These are phyloP conservation scores for Aspergillus spinulosporus DNA, from an alignment of 2,329 filamentous ascomycete species.

Conservation along the genomic window DNA sequence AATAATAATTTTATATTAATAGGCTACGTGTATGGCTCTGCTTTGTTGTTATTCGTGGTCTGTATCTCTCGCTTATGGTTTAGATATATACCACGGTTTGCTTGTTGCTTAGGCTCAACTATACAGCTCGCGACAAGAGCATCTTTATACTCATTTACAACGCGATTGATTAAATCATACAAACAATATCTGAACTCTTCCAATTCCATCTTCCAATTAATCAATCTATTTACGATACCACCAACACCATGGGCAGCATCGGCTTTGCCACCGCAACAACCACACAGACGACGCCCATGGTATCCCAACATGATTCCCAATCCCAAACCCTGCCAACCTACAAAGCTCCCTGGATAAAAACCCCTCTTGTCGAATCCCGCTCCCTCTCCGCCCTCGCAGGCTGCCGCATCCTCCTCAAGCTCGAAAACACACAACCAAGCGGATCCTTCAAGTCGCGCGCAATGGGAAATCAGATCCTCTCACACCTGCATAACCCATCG, in stretches of 20 bases:
- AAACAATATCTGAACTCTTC: not conserved
- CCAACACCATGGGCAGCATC: conserved; percentile 39
- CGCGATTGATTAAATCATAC: not conserved
- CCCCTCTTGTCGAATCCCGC: conserved; percentile 67
- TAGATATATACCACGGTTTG: not conserved
- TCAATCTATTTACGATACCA: not conserved
- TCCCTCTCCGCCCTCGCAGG: conserved; percentile 68
- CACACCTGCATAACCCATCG: conserved; percentile 45
- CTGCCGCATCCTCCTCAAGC: conserved; percentile 80
- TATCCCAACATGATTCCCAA: not conserved
- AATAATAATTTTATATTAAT: conserved; percentile 23
- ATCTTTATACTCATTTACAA: not conserved
- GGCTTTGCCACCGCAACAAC: conserved; percentile 13
- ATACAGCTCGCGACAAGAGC: not conserved
- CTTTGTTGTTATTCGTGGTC: conserved; percentile 3
- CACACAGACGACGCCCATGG: conserved; percentile 20
- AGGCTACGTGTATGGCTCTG: conserved; percentile 22
- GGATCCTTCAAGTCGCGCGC: conserved; percentile 83
- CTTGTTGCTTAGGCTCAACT: not conserved
- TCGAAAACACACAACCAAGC: conserved; percentile 80
- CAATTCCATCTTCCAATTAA: not conserved
- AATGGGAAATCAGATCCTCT: conserved; percentile 69
- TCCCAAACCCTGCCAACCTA: conserved; percentile 15
- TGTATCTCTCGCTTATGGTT: conserved; percentile 5
- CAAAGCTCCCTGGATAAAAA: conserved; percentile 65